Conservation (phyloP, 1,284 basidiomycete genomes). For the Irpex sp. region DNA sequence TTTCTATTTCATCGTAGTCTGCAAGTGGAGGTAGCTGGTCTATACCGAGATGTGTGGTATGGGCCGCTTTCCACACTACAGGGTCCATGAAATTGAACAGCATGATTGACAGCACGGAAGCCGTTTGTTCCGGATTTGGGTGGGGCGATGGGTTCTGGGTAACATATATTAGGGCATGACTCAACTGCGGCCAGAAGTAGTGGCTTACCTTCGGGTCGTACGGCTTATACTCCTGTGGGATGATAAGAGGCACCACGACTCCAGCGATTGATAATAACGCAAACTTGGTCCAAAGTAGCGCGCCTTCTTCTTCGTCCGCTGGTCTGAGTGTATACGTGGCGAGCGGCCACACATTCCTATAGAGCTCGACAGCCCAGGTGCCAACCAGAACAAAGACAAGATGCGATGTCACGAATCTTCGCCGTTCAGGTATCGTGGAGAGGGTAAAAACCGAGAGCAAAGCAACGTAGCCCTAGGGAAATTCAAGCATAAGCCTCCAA, state of each 20-base stretch:
- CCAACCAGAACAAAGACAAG: background rate
- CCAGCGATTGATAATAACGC: background rate
- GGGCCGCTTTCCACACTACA: conserved; percentile 23
- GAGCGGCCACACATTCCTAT: conserved; percentile 6
- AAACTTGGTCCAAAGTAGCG: conserved; percentile 1
- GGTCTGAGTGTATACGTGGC: background rate
- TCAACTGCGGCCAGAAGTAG: background rate
- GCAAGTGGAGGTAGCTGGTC: conserved; percentile 35
- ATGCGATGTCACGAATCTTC: conserved; percentile 4
- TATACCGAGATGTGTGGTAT: conserved; percentile 19
- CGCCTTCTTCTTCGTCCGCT: background rate
- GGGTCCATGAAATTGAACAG: conserved; percentile 51
- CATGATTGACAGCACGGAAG: conserved; percentile 48
- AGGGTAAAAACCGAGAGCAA: conserved; percentile 19
- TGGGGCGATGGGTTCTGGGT: conserved; percentile 34
- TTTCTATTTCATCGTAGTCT: conserved; percentile 38
- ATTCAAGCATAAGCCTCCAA: no score
- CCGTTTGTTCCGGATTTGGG: conserved; percentile 63
- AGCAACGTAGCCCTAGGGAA: conserved; percentile 19
- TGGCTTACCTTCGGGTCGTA: conserved; percentile 35
- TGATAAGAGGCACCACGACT: conserved; percentile 28
- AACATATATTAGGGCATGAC: background rate
- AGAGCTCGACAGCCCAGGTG: background rate
- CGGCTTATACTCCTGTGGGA: conserved; percentile 38
- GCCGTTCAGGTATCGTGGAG: conserved; percentile 6